These are phyloP conservation scores for Evansstolkia leycettana DNA, from an alignment of 495 filamentous ascomycete species.

Conservation along the genomic window DNA sequence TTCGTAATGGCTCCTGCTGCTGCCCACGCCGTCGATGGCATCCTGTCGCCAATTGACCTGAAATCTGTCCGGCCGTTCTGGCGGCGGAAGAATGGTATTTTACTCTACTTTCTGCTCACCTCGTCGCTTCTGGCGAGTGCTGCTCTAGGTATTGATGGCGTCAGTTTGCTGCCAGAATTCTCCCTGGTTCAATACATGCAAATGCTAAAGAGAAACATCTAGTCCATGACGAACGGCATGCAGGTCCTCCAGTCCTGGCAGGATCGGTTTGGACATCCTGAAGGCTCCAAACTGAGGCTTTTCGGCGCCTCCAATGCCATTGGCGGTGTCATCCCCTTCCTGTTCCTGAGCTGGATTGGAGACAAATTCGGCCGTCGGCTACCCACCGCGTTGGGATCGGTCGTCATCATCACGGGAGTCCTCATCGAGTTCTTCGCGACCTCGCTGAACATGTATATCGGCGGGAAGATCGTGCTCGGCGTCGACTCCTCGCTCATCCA, in stretches of 20 bases:
- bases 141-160: no score
- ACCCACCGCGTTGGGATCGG: constrained; percentile 45
- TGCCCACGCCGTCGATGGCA: no score
- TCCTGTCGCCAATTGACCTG: no score
- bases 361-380: constrained; percentile 47
- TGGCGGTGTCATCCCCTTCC: constrained; percentile 48
- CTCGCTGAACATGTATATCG: constrained; percentile 28
- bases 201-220: no score
- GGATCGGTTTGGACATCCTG: constrained; percentile 28
- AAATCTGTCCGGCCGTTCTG: no score
- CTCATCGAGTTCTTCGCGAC: constrained; percentile 40
- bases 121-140: no score
- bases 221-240: constrained; percentile 26
- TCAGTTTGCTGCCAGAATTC: no score
- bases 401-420: constrained; percentile 47
- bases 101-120: no score
- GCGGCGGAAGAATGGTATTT: no score
- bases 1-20: no score
- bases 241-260: constrained; percentile 19
- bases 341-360: constrained; percentile 44
- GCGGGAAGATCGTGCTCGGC: constrained; percentile 36
- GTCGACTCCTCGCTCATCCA: constrained; percentile 50
- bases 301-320: constrained; percentile 54
- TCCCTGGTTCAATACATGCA: no score
- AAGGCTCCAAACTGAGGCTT: constrained; percentile 42